A percentile compares a stretch with the other conserved stretches of the same genome.
phyloP scores from a whole-genome alignment of 2,329 filamentous ascomycete species.

The Fusarium denticulatum region DNA sequence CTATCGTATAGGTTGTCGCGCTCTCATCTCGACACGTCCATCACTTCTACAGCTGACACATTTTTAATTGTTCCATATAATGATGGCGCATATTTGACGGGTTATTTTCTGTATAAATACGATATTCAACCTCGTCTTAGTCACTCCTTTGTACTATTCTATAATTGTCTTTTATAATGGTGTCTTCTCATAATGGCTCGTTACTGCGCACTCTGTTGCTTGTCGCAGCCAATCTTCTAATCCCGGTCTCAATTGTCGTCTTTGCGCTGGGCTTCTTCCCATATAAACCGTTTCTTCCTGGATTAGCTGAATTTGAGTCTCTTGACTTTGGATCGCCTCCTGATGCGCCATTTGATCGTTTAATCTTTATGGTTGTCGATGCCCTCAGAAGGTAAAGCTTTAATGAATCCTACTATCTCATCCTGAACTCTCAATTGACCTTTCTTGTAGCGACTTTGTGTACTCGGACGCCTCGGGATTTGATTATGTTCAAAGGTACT shows the following conservation, averaged over 20 bases:
- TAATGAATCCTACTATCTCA: neutral
- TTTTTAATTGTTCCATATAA: conserved; percentile 3
- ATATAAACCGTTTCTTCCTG: conserved; percentile 92
- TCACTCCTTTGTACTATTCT: conserved; percentile 17
- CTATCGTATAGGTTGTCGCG: conserved; percentile 23
- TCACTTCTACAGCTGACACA: conserved; percentile 24
- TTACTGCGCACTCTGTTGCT: conserved; percentile 58
- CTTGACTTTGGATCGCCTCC: conserved; percentile 66
- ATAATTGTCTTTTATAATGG: conserved; percentile 34
- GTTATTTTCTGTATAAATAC: conserved; percentile 1
- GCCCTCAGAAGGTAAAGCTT: conserved; percentile 79
- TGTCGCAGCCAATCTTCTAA: conserved; percentile 76
- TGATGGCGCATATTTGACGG: conserved; percentile 32
- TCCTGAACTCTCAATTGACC: conserved; percentile 35
- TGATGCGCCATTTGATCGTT: conserved; percentile 80
- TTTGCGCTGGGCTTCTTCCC: conserved; percentile 97
- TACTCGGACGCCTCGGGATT: conserved; percentile 85
- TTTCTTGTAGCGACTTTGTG: conserved; percentile 81
- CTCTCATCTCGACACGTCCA: conserved; percentile 43
- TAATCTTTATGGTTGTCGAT: conserved; percentile 98
- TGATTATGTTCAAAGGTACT: conserved; percentile 84
- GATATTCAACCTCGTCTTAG: conserved; percentile 4
- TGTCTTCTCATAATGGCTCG: conserved; percentile 40
- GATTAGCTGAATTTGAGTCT: conserved; percentile 75
- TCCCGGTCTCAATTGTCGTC: conserved; percentile 76